Base-by-base conservation (phyloP, 192 early-diverging fungal genomes). In the Gryganskiella cystojenkinii region DNA sequence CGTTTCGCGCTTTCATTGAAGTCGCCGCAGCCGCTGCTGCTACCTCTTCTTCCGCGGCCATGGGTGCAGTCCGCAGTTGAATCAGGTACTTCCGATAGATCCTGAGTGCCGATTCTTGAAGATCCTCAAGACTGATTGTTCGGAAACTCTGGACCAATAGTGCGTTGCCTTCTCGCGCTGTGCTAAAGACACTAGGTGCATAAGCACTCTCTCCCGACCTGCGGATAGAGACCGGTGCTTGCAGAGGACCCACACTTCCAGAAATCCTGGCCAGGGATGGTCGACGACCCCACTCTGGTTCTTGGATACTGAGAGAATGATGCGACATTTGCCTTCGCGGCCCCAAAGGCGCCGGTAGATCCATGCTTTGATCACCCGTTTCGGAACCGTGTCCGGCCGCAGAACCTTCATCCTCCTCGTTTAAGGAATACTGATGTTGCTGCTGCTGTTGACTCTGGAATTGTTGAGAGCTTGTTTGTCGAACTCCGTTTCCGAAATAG, bases 31-130 rank as follows among this genome's bases (percentile, higher is more conserved):
- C n/a, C 19, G 27, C 17, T 47, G 52, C 59, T 19, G 63, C 61
- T 0, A 40, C 55, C 24, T 64, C 55, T 28, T 78, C 74, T 25
- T 78, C 74, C n/a, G 55, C 61, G 30, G 61, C 61, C 74, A 78
- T 78, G 2, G 74, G 63, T 2, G 74, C 59, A 1, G 66, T 78
- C 3, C 74, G 59, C 3, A 78, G 56, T n/a, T 78, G 74, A 8
- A 78, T 60, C 46, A 78, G 51, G 27, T 78, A 78, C 50, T 78
- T 78, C 28, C 67, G 65, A 30, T 78, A 78, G 4, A 78, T 78
- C n/a, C 67, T 28, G 3, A 78, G 37, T 1, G 74, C 74, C 0
- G 74, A 78, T 31, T 78, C 74, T 43, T 78, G 66, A n/a, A 78
- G 24, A 64, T 78, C 74, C 61, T 78, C 74, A n/a, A 68, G 40